Percentiles rank a stretch among this genome's conserved stretches.
These are phyloP conservation scores for Microbotryum saponariae DNA, from an alignment of 1,284 basidiomycete species.

Conservation along the genomic window DNA sequence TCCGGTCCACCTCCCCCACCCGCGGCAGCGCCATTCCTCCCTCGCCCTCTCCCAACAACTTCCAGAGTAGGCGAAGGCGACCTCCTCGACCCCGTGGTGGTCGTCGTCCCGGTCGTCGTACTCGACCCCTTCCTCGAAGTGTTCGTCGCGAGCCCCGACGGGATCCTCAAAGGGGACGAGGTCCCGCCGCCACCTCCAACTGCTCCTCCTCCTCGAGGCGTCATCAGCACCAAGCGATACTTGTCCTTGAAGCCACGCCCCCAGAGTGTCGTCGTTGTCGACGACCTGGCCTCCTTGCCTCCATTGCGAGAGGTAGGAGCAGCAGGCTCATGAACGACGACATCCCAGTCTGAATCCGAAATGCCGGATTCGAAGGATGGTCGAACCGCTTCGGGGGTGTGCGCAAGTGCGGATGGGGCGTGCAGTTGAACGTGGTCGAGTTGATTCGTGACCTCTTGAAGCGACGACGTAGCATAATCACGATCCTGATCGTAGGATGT, in stretches of 20 bases:
- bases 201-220: not conserved
- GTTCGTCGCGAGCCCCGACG: not conserved
- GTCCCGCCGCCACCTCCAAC: not conserved
- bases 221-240: constrained; percentile 20
- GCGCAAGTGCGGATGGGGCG: not conserved
- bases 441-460: not conserved
- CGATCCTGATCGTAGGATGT: not conserved
- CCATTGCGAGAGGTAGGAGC: constrained; percentile 38
- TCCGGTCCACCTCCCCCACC: not conserved
- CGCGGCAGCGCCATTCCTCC: not conserved
- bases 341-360: constrained; percentile 37
- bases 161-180: not conserved
- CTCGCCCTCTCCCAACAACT: constrained; percentile 5
- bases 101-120: constrained; percentile 10
- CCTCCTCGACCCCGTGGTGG: not conserved
- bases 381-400: not conserved
- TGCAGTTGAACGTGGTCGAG: not conserved
- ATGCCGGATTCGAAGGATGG: not conserved
- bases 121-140: constrained; percentile 10
- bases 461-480: not conserved
- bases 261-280: constrained; percentile 35
- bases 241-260: constrained; percentile 39
- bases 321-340: constrained; percentile 30
- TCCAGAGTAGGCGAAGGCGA: constrained; percentile 15
- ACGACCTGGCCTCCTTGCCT: constrained; percentile 28